phyloP scores from a whole-genome alignment of 1,284 basidiomycete genomes.

The Sutorius eximius region DNA sequence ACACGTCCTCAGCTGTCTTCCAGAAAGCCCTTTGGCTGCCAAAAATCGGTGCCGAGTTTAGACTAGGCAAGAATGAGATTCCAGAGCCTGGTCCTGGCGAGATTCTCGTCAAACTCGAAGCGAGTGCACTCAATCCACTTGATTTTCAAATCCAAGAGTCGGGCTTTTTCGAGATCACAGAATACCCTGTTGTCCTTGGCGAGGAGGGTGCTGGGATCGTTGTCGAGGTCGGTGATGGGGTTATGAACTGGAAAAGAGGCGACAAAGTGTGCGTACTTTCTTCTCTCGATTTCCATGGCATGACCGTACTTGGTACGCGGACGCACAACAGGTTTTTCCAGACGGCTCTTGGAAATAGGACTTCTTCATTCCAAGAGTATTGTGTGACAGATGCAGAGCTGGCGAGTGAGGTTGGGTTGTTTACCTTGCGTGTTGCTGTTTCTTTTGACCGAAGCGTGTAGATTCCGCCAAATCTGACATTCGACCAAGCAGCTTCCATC shows the following conservation, averaged over 20 bases:
- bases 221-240: slow-evolving; percentile 5
- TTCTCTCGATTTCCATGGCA: not conserved
- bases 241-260: slow-evolving; percentile 3
- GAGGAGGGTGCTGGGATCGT: slow-evolving; percentile 19
- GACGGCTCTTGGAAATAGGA: not conserved
- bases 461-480: slow-evolving; percentile 38
- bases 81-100: slow-evolving; percentile 20
- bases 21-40: slow-evolving; percentile 26
- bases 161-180: slow-evolving; percentile 7
- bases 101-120: slow-evolving; percentile 20
- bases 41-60: slow-evolving; percentile 12
- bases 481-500: slow-evolving; percentile 44
- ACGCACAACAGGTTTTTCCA: slow-evolving; percentile 4
- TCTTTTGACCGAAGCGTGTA: not conserved
- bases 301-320: not conserved
- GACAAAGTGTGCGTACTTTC: slow-evolving; percentile 8
- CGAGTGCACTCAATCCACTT: slow-evolving; percentile 16
- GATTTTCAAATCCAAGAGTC: slow-evolving; percentile 1
- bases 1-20: not conserved
- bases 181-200: slow-evolving; percentile 13
- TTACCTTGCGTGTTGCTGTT: no score
- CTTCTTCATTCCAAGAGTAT: slow-evolving; percentile 11
- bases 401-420: slow-evolving; percentile 1
- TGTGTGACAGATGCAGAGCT: slow-evolving; percentile 3
- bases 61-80: slow-evolving; percentile 10